These are phyloP conservation scores for Teratosphaeria nubilosa DNA, from an alignment of 2,329 filamentous ascomycete species.

Conservation along the genomic window DNA sequence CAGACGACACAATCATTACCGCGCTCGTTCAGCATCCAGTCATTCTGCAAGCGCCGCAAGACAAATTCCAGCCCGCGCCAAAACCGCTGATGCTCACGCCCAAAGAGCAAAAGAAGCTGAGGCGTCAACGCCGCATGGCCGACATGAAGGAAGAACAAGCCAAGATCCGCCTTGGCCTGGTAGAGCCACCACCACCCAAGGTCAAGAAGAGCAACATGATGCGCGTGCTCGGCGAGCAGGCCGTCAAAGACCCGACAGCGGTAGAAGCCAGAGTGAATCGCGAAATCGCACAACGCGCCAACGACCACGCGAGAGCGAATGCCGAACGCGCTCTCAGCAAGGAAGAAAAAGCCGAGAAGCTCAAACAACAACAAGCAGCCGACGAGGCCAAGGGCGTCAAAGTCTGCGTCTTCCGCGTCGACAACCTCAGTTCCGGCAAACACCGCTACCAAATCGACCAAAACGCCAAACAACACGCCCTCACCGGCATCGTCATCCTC, in stretches of 20 bases:
- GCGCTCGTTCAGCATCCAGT: conserved; percentile 89
- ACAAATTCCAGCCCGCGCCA: conserved; percentile 64
- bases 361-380: conserved; percentile 70
- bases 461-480: conserved; percentile 79
- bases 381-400: conserved; percentile 81
- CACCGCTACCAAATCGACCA: conserved; percentile 88
- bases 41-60: conserved; percentile 80
- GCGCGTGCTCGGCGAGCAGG: conserved; percentile 86
- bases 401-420: conserved; percentile 80
- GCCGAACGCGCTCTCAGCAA: conserved; percentile 80
- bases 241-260: conserved; percentile 91
- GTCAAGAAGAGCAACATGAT: conserved; percentile 97
- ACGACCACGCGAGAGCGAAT: conserved; percentile 68
- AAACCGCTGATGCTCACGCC: conserved; percentile 89
- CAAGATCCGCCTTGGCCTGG: conserved; percentile 83
- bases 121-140: conserved; percentile 80
- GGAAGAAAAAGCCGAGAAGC: conserved; percentile 76
- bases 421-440: conserved; percentile 77
- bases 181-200: conserved; percentile 84
- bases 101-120: conserved; percentile 83
- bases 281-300: conserved; percentile 78
- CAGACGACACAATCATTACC: conserved; percentile 78
- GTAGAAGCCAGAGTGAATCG: conserved; percentile 89
- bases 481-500: conserved; percentile 87
- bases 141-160: conserved; percentile 94